These are phyloP conservation scores for Marasmius tenuissimus DNA, from an alignment of 1,284 basidiomycete genomes.

Conservation along the genomic window DNA sequence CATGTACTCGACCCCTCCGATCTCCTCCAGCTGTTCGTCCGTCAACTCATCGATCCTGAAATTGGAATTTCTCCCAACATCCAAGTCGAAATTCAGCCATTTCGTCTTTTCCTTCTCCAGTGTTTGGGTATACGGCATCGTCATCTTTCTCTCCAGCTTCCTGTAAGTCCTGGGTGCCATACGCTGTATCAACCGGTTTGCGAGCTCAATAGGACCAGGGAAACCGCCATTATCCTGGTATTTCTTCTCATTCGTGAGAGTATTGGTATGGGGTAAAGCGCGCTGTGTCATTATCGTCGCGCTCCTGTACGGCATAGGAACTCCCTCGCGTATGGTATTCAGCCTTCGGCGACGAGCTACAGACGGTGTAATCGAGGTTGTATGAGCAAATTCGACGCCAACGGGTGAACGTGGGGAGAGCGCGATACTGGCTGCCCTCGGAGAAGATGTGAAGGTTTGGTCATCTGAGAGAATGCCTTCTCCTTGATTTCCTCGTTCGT, in stretches of 20 bases:
- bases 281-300: conserved; percentile 8
- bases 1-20: conserved; percentile 83
- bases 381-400: conserved; percentile 11
- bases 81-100: conserved; percentile 41
- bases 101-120: conserved; percentile 26
- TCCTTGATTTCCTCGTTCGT: background rate
- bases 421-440: conserved; percentile 29
- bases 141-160: conserved; percentile 38
- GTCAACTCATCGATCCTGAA: conserved; percentile 68
- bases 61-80: conserved; percentile 73
- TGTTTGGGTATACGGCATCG: conserved; percentile 29
- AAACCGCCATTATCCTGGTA: conserved; percentile 45
- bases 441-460: conserved; percentile 38
- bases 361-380: conserved; percentile 8
- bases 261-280: background rate
- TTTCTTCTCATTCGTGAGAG: conserved; percentile 16
- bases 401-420: conserved; percentile 18
- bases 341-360: background rate
- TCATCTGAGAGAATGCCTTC: conserved; percentile 26
- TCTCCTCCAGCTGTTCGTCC: conserved; percentile 71
- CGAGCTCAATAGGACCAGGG: conserved; percentile 41
- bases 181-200: conserved; percentile 27
- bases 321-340: conserved; percentile 6
- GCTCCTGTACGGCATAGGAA: conserved; percentile 9
- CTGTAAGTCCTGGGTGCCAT: conserved; percentile 35